Base-by-base conservation (phyloP, 202 grass and related monocot genomes). In the Schoenoplectus triqueter region DNA sequence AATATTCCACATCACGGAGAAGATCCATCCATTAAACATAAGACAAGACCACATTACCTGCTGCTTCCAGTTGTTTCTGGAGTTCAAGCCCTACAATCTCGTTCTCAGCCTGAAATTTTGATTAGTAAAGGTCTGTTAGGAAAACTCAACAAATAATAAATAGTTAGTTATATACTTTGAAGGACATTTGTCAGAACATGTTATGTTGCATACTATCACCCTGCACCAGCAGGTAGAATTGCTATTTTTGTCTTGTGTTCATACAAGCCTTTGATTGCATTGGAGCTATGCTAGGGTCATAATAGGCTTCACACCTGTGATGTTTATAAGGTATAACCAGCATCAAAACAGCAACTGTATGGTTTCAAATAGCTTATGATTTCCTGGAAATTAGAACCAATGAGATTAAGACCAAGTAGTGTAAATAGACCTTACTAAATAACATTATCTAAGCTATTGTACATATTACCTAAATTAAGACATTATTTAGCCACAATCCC, bases 41-140 rank as follows among this genome's bases (percentile, higher is more conserved):
- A 17, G 10, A 60, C 21, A 41, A 6, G 14, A 62, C 6, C 68
- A 80, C 60, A 83, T 80, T 91, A 95, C 91, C 95, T 66, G 95
- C 88, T 84, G 92, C 91, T 87, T 95, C 87, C 6, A 98, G 84
- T 82, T 98, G 95, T 81, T 98, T 93, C 85, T 98, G 84, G 70
- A 98, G 91, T 75, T 98, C 92, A 42, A 89, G 80, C 18, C 95
- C 95, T 56, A 93, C 86, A 63, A 59, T 56, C 89, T 98, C 92
- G 87, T 98, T 98, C 85, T 93, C 95, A 54, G 90, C 88, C 95
- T 98, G 88, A 66, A 73, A 44, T 91, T 41, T 68, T 4, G 1
- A 72, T 50, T 69, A 64, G 31, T 10, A 13, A 61, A 10, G 14
- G 10, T 47, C 18, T 73, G 17, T n/a, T 6, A 1, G 40, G 2